These are phyloP conservation scores for Stellera chamaejasme DNA, from an alignment of 345 rosid genomes.

Conservation along the genomic window DNA sequence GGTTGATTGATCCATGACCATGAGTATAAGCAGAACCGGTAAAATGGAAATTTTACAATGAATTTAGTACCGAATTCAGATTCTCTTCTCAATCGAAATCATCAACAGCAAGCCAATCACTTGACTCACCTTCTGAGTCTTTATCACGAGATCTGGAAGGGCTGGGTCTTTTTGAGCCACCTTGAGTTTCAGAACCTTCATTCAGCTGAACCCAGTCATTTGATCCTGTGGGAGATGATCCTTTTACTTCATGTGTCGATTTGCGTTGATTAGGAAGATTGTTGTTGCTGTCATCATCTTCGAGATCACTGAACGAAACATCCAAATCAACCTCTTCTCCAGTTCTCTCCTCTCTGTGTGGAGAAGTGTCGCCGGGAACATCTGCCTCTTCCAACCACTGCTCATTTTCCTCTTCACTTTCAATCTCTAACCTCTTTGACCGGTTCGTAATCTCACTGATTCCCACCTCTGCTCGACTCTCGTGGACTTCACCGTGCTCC, in stretches of 20 bases:
- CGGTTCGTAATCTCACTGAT: constrained; percentile 20
- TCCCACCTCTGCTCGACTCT: constrained; percentile 11
- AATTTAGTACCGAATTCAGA: constrained; percentile 16
- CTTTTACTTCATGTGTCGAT: constrained; percentile 11
- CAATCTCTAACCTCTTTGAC: constrained; percentile 22
- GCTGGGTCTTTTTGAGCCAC: constrained; percentile 19
- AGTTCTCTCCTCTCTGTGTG: constrained; percentile 17
- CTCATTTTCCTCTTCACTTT: constrained; percentile 23
- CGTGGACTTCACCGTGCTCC: constrained; percentile 13
- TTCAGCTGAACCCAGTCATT: constrained; percentile 58
- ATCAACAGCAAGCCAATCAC: constrained; percentile 55
- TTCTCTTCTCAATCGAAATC: constrained; percentile 36
- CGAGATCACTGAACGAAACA: constrained; percentile 61
- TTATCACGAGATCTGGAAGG: constrained; percentile 35
- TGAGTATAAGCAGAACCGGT: not conserved
- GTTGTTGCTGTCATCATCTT: constrained; percentile 24
- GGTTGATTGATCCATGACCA: constrained; percentile 7
- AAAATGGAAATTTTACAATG: constrained; percentile 26
- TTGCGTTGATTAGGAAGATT: constrained; percentile 22
- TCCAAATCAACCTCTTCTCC: constrained; percentile 37
- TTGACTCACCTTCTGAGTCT: constrained; percentile 57
- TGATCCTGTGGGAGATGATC: constrained; percentile 40
- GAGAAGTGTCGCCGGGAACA: constrained; percentile 15
- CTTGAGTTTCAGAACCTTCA: constrained; percentile 22
- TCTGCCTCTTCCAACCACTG: constrained; percentile 37